phyloP scores from a whole-genome alignment of 108 stramenopile species.

The Nannochloropsis salina region DNA sequence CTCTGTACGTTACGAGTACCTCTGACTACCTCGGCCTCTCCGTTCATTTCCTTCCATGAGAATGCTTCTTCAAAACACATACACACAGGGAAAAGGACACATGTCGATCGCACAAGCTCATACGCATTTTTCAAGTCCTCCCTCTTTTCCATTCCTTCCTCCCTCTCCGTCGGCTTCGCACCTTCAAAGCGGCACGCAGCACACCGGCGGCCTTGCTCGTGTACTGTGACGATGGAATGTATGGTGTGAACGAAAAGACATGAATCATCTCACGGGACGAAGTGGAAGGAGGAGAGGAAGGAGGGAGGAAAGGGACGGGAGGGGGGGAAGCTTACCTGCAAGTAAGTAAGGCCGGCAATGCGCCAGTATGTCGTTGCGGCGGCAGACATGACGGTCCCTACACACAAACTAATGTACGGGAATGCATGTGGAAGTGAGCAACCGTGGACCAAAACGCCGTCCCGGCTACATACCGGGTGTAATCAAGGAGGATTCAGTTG shows the following conservation, averaged over 20 bases:
- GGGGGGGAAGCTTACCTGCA: not conserved
- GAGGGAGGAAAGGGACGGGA: not conserved
- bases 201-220: not conserved
- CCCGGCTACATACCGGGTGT: too few species aligned
- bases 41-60: not conserved
- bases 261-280: not conserved
- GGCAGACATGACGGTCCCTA: slow-evolving; percentile 16
- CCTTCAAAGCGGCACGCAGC: not conserved
- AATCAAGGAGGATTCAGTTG: not conserved
- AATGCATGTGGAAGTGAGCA: not conserved
- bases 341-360: not conserved
- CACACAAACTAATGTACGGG: not conserved
- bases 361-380: slow-evolving; percentile 5
- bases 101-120: not conserved
- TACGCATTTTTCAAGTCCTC: too few species aligned
- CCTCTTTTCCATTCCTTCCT: too few species aligned
- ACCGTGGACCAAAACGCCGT: too few species aligned
- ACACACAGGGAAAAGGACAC: not conserved
- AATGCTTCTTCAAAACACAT: not conserved
- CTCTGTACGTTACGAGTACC: not conserved
- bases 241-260: not conserved
- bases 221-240: not conserved
- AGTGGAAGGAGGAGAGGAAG: not conserved
- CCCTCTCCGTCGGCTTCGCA: not conserved
- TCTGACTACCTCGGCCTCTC: not conserved